phyloP scores from a whole-genome alignment of 306 rosid species.

The Lathyrus tuberosus region DNA sequence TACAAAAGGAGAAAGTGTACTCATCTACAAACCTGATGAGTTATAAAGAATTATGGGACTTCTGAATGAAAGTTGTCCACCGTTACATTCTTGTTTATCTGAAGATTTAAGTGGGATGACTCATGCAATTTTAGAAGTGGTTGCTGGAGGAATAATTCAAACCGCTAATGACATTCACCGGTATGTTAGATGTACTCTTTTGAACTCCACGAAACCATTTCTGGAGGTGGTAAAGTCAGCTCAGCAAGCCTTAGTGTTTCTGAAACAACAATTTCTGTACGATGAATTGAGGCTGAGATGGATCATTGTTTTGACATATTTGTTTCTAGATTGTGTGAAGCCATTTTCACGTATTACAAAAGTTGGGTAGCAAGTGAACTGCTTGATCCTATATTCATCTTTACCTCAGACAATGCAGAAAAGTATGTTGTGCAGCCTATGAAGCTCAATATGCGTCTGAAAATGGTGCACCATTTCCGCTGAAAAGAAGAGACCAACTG shows the following conservation, averaged over 20 bases:
- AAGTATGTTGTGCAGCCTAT: too few species aligned
- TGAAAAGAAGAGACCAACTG: constrained; percentile 86
- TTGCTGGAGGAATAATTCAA: constrained; percentile 96
- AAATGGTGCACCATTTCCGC: constrained; percentile 85
- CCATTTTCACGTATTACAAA: too few species aligned
- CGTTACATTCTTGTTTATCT: constrained; percentile 85
- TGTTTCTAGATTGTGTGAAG: too few species aligned
- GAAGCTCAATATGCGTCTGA: constrained; percentile 93
- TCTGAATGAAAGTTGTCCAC: constrained; percentile 83
- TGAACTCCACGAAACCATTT: constrained; percentile 92
- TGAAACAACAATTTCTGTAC: too few species aligned
- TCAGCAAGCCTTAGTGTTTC: too few species aligned
- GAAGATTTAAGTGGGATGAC: constrained; percentile 97
- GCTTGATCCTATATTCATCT: too few species aligned
- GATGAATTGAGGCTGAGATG: too few species aligned
- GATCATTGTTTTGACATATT: too few species aligned
- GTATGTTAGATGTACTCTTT: constrained; percentile 92
- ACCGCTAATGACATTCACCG: constrained; percentile 87
- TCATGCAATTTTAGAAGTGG: constrained; percentile 98
- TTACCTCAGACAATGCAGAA: constrained; percentile 59
- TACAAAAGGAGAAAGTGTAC: constrained; percentile 96
- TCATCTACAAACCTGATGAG: constrained; percentile 88
- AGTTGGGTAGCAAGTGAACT: too few species aligned
- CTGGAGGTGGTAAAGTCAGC: constrained; percentile 97
- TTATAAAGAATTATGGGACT: constrained; percentile 70